Evolutionary conservation across 2,329 filamentous ascomycete species (phyloP).

Genomic region (Macroventuria anomochaeta): DNA sequence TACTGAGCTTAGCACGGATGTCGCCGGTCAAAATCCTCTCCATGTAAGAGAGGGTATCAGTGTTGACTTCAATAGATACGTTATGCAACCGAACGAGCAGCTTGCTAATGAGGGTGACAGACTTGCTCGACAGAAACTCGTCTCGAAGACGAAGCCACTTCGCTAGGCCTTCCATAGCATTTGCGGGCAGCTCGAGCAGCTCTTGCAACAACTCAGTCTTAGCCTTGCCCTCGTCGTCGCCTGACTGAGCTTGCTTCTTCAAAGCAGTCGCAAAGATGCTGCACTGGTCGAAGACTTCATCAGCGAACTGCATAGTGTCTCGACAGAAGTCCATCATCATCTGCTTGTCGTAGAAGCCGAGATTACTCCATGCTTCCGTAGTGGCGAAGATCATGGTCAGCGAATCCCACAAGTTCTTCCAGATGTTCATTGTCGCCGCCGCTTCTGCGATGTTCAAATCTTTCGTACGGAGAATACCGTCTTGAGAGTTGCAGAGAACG

Average conservation of each 20-base stretch:
- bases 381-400: constrained; percentile 81
- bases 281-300: constrained; percentile 83
- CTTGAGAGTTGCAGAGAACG: constrained; percentile 68
- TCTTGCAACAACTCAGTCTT: constrained; percentile 53
- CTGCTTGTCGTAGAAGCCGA: constrained; percentile 70
- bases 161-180: constrained; percentile 71
- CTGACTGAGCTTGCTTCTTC: constrained; percentile 44
- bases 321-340: constrained; percentile 92
- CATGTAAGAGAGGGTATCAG: constrained; percentile 66
- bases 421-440: constrained; percentile 75
- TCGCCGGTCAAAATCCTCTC: constrained; percentile 69
- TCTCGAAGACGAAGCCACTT: constrained; percentile 93
- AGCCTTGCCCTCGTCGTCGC: constrained; percentile 47
- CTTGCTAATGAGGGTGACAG: constrained; percentile 83
- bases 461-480: constrained; percentile 65
- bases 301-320: constrained; percentile 92
- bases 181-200: constrained; percentile 69
- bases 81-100: constrained; percentile 82
- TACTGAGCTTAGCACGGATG: constrained; percentile 79
- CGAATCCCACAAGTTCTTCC: constrained; percentile 82
- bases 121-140: constrained; percentile 79
- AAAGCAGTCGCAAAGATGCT: constrained; percentile 79
- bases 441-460: constrained; percentile 67
- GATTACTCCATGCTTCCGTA: constrained; percentile 81
- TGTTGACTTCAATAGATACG: constrained; percentile 73